Evolutionary conservation across 139 green algal genomes (phyloP).

Genomic region (Chlorokybus atmophyticus): DNA sequence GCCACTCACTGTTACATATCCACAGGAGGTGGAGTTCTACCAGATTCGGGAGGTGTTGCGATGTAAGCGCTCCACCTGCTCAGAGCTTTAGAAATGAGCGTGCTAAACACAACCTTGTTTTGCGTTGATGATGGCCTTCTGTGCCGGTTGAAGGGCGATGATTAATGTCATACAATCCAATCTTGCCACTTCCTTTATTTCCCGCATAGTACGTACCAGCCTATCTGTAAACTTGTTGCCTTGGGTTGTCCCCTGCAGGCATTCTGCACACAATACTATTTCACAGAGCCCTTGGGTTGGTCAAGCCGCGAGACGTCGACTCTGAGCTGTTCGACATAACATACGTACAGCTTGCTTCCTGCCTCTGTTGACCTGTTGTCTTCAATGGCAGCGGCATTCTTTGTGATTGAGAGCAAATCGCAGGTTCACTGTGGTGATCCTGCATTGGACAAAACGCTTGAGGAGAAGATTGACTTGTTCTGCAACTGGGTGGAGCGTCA

Average conservation of each 20-base stretch:
- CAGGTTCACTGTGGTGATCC: conserved; percentile 65
- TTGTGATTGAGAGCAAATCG: background rate
- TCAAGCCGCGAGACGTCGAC: conserved; percentile 66
- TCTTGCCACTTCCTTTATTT: background rate
- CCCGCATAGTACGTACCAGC: background rate
- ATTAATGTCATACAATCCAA: background rate
- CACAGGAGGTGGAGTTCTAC: conserved; percentile 56
- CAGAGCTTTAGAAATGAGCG: background rate
- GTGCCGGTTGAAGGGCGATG: background rate
- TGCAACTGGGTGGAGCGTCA: conserved; percentile 39
- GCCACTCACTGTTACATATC: too few relatives aligned
- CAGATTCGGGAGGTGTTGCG: conserved; percentile 64
- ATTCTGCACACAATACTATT: conserved; percentile 91
- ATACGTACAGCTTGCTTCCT: conserved; percentile 44
- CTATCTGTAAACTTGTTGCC: background rate
- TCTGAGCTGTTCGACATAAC: conserved; percentile 83
- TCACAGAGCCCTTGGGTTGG: conserved; percentile 65
- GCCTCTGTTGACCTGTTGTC: background rate
- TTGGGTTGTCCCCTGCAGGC: conserved; percentile 11
- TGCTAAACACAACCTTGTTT: background rate
- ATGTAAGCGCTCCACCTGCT: conserved; percentile 32
- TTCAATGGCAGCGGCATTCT: too few relatives aligned
- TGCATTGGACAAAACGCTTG: conserved; percentile 43
- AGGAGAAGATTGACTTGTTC: conserved; percentile 55
- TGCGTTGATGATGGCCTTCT: conserved; percentile 1